Conservation (phyloP, 2,329 filamentous ascomycete species). For the Aspergillus eucalypticola region DNA sequence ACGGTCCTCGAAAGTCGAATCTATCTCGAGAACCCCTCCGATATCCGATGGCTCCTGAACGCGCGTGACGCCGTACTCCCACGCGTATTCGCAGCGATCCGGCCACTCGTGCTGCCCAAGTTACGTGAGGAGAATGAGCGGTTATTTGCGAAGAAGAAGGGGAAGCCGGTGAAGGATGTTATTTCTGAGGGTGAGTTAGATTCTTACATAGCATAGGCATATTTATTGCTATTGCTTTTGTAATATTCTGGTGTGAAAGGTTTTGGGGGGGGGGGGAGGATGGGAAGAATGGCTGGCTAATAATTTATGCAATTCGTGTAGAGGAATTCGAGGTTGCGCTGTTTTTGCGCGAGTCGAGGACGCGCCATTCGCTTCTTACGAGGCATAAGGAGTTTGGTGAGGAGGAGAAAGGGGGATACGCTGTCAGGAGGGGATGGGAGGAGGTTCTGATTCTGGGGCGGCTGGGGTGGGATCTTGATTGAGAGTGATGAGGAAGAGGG, state of each 20-base stretch:
- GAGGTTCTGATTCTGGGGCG: not conserved
- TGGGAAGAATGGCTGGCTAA: slow-evolving; percentile 1
- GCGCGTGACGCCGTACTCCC: slow-evolving; percentile 73
- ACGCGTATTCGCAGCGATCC: slow-evolving; percentile 80
- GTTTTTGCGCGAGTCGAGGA: slow-evolving; percentile 83
- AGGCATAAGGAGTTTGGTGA: slow-evolving; percentile 78
- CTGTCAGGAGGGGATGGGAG: not conserved
- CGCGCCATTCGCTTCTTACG: slow-evolving; percentile 79
- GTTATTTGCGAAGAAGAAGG: slow-evolving; percentile 66
- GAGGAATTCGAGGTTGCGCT: slow-evolving; percentile 96
- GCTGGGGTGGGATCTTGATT: slow-evolving; percentile 51
- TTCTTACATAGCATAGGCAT: too few species aligned
- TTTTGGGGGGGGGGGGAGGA: too few species aligned
- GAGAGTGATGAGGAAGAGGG: slow-evolving; percentile 59
- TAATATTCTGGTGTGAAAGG: too few species aligned
- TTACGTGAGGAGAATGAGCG: slow-evolving; percentile 78
- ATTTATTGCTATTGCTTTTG: too few species aligned
- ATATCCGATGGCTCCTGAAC: slow-evolving; percentile 81
- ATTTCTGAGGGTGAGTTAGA: slow-evolving; percentile 67
- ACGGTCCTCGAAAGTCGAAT: slow-evolving; percentile 96
- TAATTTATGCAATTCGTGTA: slow-evolving; percentile 36
- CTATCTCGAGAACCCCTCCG: slow-evolving; percentile 86
- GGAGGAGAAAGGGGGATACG: slow-evolving; percentile 42
- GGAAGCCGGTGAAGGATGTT: slow-evolving; percentile 83
- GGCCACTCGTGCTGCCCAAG: slow-evolving; percentile 85